Conservation (phyloP, 371 early-diverging fungal species). For the Blakeslea trispora region DNA sequence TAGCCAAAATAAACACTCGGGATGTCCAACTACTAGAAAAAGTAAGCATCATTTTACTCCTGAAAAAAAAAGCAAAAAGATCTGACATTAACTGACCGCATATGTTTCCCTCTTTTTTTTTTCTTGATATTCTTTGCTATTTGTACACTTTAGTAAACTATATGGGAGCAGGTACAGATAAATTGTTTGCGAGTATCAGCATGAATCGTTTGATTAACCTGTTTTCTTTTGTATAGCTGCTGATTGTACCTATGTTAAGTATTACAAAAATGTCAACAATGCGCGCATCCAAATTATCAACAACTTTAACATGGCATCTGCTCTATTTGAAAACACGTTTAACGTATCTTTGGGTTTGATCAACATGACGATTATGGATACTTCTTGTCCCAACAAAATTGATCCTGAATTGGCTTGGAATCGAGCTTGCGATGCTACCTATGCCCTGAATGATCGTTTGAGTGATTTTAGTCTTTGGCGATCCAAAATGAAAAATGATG, state of each 20-base stretch:
- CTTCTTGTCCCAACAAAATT: conserved; percentile 54
- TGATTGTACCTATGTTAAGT: conserved; percentile 74
- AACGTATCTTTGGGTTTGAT: conserved; percentile 88
- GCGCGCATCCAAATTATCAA: conserved; percentile 73
- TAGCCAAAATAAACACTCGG: conserved; percentile 3
- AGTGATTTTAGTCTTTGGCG: conserved; percentile 93
- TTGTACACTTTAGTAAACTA: conserved; percentile 37
- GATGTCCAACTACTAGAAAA: conserved; percentile 27
- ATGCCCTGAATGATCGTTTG: conserved; percentile 77
- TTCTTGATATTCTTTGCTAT: not conserved
- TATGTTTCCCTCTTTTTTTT: not conserved
- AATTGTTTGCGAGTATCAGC: not conserved
- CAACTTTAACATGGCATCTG: conserved; percentile 78
- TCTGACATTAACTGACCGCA: not conserved
- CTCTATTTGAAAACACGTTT: conserved; percentile 88
- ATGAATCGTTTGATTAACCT: not conserved
- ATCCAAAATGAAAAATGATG: conserved; percentile 64
- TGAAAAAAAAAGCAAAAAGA: not conserved
- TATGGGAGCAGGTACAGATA: conserved; percentile 38
- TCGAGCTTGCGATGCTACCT: conserved; percentile 69
- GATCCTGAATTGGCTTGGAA: conserved; percentile 68
- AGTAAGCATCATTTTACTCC: conserved; percentile 16
- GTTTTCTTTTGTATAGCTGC: conserved; percentile 72
- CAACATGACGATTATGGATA: conserved; percentile 69
- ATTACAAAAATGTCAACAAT: conserved; percentile 55